Percentiles rank a stretch among this genome's conserved stretches.
Evolutionary conservation across 331 rosid species (phyloP).

Genomic region (Arachis monticola): DNA sequence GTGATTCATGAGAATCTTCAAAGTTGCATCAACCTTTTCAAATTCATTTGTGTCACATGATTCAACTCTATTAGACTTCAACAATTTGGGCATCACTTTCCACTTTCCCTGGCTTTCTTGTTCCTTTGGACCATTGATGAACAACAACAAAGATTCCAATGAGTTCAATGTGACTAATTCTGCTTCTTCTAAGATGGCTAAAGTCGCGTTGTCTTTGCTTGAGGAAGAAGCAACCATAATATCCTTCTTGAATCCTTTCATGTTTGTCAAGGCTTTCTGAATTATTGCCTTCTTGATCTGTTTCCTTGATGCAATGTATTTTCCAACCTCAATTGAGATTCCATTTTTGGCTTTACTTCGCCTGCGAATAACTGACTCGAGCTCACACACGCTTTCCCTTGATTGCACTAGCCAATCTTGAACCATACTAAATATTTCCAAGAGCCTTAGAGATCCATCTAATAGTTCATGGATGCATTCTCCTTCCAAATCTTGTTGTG

Average conservation of each 20-base stretch:
- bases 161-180: slow-evolving; percentile 36
- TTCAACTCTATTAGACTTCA: too few species aligned
- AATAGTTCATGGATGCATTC: slow-evolving; percentile 19
- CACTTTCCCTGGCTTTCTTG: slow-evolving; percentile 27
- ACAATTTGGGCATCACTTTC: slow-evolving; percentile 18
- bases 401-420: slow-evolving; percentile 27
- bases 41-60: slow-evolving; percentile 40
- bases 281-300: slow-evolving; percentile 45
- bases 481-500: slow-evolving; percentile 25
- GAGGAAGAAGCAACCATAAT: neutral
- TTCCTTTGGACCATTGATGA: slow-evolving; percentile 39
- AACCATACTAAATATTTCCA: slow-evolving; percentile 24
- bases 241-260: slow-evolving; percentile 33
- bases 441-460: slow-evolving; percentile 32
- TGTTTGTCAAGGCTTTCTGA: slow-evolving; percentile 37
- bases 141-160: slow-evolving; percentile 44
- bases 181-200: slow-evolving; percentile 35
- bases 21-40: slow-evolving; percentile 47
- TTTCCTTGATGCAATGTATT: slow-evolving; percentile 52
- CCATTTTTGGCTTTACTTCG: slow-evolving; percentile 43
- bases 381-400: slow-evolving; percentile 17
- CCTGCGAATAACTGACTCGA: slow-evolving; percentile 49
- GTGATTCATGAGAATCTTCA: slow-evolving; percentile 35
- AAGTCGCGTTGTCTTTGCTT: slow-evolving; percentile 27
- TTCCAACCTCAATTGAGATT: slow-evolving; percentile 38